Conservation (phyloP, 2,329 filamentous ascomycete species). For the Alternaria postmessia region DNA sequence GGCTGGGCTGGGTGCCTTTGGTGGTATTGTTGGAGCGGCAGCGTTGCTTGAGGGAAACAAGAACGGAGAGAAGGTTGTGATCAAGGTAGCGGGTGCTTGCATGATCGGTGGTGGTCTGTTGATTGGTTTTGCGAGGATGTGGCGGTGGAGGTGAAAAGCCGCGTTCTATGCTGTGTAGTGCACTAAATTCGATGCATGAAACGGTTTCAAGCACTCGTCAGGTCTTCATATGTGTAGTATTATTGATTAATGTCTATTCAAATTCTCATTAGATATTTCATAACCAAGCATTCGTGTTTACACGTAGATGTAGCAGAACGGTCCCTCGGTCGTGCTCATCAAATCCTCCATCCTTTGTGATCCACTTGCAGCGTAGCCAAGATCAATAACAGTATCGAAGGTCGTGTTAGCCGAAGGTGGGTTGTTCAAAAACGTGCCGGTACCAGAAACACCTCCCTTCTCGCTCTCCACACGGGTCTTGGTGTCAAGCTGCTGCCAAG, state of each 20-base stretch:
- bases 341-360: slow-evolving; percentile 29
- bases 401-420: slow-evolving; percentile 57
- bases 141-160: neutral
- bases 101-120: neutral
- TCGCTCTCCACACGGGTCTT: slow-evolving; percentile 40
- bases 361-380: slow-evolving; percentile 46
- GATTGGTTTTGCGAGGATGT: neutral
- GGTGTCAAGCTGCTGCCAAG: slow-evolving; percentile 51
- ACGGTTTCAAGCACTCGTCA: no score
- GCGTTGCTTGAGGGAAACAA: slow-evolving; percentile 14
- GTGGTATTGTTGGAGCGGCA: slow-evolving; percentile 14
- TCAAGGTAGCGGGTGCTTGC: slow-evolving; percentile 9
- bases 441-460: slow-evolving; percentile 50
- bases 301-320: slow-evolving; percentile 47
- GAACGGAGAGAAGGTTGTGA: slow-evolving; percentile 6
- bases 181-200: no score
- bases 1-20: slow-evolving; percentile 12
- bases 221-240: neutral
- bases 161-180: neutral
- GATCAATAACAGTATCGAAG: slow-evolving; percentile 53
- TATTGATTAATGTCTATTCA: no score
- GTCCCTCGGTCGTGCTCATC: slow-evolving; percentile 44
- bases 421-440: slow-evolving; percentile 55
- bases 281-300: slow-evolving; percentile 11
- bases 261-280: no score